These are phyloP conservation scores for Pseudogymnoascus sp. DNA, from an alignment of 2,329 filamentous ascomycete genomes.

Conservation along the genomic window DNA sequence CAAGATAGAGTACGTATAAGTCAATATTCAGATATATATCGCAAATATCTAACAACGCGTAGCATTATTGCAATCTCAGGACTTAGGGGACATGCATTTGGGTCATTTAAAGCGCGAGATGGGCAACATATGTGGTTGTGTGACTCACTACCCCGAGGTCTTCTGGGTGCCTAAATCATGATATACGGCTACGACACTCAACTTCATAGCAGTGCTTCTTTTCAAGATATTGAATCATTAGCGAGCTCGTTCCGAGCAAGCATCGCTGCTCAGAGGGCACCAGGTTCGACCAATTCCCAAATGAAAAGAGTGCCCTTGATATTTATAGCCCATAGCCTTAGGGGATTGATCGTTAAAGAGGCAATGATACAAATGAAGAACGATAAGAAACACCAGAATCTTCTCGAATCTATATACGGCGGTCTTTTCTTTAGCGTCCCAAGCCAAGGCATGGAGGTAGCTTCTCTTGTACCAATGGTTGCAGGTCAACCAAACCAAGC, in stretches of 20 bases:
- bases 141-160: neutral
- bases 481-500: slow-evolving; percentile 13
- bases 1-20: neutral
- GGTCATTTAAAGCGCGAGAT: neutral
- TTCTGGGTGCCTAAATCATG: neutral
- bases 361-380: slow-evolving; percentile 14
- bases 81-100: neutral
- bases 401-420: slow-evolving; percentile 12
- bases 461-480: slow-evolving; percentile 15
- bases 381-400: neutral
- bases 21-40: neutral
- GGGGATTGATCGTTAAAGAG: slow-evolving; percentile 21
- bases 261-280: neutral
- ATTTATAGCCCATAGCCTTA: slow-evolving; percentile 21
- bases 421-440: slow-evolving; percentile 18
- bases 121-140: slow-evolving; percentile 4
- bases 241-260: neutral
- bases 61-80: neutral
- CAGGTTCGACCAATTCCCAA: too few relatives aligned
- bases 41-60: neutral
- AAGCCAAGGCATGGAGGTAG: slow-evolving; percentile 16
- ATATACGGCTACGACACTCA: slow-evolving; percentile 1
- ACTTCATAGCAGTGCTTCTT: neutral
- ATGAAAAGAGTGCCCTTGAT: slow-evolving; percentile 13
- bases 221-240: neutral